Evolutionary conservation across 2,329 filamentous ascomycete genomes (phyloP).

Genomic region (Tolypocladium paradoxum): DNA sequence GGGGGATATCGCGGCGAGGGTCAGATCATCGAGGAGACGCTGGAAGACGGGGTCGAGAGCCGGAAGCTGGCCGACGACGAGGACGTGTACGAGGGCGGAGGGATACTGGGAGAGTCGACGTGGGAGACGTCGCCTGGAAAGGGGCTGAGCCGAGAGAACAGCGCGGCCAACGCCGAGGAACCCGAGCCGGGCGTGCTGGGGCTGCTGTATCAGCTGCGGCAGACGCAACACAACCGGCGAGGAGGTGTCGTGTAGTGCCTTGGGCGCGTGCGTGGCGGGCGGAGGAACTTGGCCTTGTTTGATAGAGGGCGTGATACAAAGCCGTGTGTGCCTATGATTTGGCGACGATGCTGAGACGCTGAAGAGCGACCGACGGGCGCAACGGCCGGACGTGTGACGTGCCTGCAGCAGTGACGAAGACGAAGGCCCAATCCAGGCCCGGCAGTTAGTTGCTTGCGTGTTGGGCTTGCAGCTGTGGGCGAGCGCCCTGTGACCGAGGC

Average conservation of each 20-base stretch:
- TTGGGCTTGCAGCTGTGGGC: background rate
- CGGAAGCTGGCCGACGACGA: slow-evolving; percentile 39
- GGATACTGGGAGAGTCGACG: slow-evolving; percentile 44
- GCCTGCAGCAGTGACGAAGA: too few species aligned
- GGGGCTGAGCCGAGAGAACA: slow-evolving; percentile 41
- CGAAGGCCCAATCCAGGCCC: too few species aligned
- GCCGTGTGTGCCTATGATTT: background rate
- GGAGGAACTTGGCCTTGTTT: too few species aligned
- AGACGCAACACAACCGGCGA: slow-evolving; percentile 41
- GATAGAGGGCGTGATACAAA: background rate
- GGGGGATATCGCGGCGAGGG: slow-evolving; percentile 35
- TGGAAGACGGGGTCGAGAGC: slow-evolving; percentile 33
- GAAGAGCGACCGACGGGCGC: background rate
- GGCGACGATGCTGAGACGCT: background rate
- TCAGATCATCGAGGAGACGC: slow-evolving; percentile 45
- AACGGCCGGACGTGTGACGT: background rate
- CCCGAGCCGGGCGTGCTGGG: slow-evolving; percentile 44
- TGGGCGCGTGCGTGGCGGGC: background rate
- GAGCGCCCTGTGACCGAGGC: background rate
- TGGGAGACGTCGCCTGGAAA: slow-evolving; percentile 48
- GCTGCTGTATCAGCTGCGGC: slow-evolving; percentile 48
- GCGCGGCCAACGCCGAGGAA: slow-evolving; percentile 32
- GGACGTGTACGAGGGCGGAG: slow-evolving; percentile 39
- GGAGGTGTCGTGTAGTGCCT: slow-evolving; percentile 22
- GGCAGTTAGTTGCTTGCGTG: background rate